A percentile compares a stretch with the other conserved stretches of the same genome.
Conservation (phyloP, 139 green algal genomes). For the Penium margaritaceum region DNA sequence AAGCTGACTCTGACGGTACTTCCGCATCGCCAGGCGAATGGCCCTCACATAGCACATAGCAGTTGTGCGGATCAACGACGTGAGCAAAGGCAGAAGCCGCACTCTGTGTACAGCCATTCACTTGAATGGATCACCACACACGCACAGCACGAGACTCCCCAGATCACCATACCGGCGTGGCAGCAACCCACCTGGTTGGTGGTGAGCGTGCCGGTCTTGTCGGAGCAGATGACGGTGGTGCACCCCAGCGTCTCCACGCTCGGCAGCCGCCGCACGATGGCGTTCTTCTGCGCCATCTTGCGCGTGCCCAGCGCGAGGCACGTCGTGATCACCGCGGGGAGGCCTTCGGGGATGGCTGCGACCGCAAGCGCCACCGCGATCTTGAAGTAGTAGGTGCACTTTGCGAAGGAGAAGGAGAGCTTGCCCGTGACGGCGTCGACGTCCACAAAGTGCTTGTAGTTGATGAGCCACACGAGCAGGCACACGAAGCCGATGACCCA, state of each 20-base stretch:
- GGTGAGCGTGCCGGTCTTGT: constrained; percentile 92
- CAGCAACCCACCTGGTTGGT: constrained; percentile 71
- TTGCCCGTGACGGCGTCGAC: not conserved
- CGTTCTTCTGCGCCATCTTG: constrained; percentile 82
- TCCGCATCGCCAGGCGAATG: no score
- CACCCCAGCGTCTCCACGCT: constrained; percentile 94
- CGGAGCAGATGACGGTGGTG: constrained; percentile 91
- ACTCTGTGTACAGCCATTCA: no score
- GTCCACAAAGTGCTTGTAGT: constrained; percentile 85
- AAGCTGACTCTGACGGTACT: no score
- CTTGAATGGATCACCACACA: no score
- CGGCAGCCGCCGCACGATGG: constrained; percentile 78
- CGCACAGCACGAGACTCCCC: no score
- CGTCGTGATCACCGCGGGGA: constrained; percentile 98
- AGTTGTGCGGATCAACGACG: no score
- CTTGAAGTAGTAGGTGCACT: constrained; percentile 64
- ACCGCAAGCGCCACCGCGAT: constrained; percentile 95
- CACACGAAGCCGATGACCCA: constrained; percentile 91
- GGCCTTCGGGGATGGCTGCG: constrained; percentile 94
- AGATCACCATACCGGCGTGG: constrained; percentile 61
- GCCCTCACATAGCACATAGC: no score
- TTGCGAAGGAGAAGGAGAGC: constrained; percentile 52
- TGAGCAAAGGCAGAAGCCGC: no score
- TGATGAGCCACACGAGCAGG: constrained; percentile 95
- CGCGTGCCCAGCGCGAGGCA: constrained; percentile 94